Percentiles rank a stretch among this genome's conserved stretches.
phyloP scores from a whole-genome alignment of 2,329 filamentous ascomycete genomes.

The Phaeoacremonium minimum region DNA sequence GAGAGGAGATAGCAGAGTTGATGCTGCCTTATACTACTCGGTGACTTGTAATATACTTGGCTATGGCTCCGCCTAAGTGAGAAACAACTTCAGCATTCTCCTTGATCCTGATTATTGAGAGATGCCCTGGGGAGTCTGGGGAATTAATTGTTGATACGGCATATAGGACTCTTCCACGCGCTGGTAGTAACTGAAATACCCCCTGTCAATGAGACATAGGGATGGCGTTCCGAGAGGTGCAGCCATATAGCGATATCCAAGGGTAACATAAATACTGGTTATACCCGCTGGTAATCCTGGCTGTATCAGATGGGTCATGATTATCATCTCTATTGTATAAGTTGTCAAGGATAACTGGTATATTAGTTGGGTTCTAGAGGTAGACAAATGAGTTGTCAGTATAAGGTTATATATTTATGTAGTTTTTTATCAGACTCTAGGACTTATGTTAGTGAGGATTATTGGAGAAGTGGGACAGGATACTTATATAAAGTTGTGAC shows the following conservation, averaged over 20 bases:
- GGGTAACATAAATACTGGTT: background rate
- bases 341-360: background rate
- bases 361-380: background rate
- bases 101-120: too few species aligned
- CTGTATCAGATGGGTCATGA: background rate
- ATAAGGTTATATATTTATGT: too few species aligned
- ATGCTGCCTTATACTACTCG: too few species aligned
- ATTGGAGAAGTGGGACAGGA: too few species aligned
- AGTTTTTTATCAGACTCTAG: too few species aligned
- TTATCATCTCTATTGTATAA: background rate
- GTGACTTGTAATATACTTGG: too few species aligned
- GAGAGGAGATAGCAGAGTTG: too few species aligned
- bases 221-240: background rate
- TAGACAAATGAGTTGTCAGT: background rate
- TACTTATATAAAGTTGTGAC: background rate
- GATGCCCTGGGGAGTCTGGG: too few species aligned
- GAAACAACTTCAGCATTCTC: too few species aligned
- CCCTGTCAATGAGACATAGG: background rate
- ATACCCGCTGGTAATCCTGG: background rate
- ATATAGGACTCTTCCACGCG: background rate
- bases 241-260: background rate
- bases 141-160: background rate
- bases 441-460: too few species aligned
- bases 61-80: too few species aligned
- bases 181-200: background rate